phyloP scores from a whole-genome alignment of 148 eudicot species.

The Silene conica region DNA sequence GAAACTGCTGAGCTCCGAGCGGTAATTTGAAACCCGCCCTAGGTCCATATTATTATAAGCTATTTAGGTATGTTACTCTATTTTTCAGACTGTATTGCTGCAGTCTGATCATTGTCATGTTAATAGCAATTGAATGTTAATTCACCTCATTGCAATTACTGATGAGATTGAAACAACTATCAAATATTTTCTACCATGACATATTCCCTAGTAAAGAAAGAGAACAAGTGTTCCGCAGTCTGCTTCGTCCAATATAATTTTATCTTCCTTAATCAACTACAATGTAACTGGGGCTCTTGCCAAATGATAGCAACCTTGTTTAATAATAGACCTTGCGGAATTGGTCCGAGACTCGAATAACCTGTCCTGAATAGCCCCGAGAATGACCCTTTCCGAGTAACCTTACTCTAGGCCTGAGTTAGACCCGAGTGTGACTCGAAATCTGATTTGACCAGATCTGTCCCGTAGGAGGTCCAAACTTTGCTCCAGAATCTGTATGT shows the following conservation, averaged over 20 bases:
- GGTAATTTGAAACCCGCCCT: slow-evolving; percentile 29
- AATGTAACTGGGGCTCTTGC: no score
- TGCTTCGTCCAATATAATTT: background rate
- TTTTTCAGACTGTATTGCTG: slow-evolving; percentile 12
- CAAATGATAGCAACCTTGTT: background rate
- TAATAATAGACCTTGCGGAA: background rate
- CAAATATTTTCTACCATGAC: background rate
- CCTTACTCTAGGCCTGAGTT: background rate
- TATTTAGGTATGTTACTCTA: background rate
- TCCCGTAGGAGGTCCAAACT: no score
- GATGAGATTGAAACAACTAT: background rate
- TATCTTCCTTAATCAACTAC: no score
- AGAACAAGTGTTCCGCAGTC: background rate
- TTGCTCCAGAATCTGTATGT: no score
- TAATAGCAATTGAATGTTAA: background rate
- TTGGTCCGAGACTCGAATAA: background rate
- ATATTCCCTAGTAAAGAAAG: no score
- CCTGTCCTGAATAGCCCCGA: background rate
- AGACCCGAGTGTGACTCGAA: no score
- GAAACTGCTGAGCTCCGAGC: slow-evolving; percentile 76
- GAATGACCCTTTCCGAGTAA: background rate
- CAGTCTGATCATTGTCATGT: background rate
- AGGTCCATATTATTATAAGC: background rate
- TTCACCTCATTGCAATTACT: no score
- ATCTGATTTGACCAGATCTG: no score